Evolutionary conservation across 306 rosid genomes (phyloP).

Genomic region (Acacia confusa): DNA sequence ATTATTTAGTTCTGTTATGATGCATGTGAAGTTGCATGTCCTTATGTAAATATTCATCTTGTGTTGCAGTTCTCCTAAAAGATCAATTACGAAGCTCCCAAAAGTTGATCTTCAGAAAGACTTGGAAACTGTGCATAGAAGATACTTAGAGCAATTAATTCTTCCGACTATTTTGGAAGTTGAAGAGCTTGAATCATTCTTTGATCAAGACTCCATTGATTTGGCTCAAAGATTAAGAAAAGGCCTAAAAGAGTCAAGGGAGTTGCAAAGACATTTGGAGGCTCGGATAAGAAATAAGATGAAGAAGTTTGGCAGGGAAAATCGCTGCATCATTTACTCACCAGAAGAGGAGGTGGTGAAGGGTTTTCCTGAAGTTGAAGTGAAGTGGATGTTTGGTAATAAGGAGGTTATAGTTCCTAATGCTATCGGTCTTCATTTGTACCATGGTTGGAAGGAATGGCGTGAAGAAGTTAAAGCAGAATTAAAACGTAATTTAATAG

Average conservation of each 20-base stretch:
- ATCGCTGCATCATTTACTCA: conserved; percentile 51
- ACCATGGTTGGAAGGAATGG: conserved; percentile 95
- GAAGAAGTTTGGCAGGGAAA: conserved; percentile 77
- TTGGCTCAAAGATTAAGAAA: conserved; percentile 58
- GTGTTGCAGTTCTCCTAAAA: conserved; percentile 58
- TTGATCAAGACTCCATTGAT: conserved; percentile 57
- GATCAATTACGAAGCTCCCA: conserved; percentile 62
- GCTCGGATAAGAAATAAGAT: conserved; percentile 57
- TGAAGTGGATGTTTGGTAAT: conserved; percentile 89
- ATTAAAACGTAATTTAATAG: conserved; percentile 65
- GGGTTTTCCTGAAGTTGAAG: conserved; percentile 86
- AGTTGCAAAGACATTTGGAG: conserved; percentile 64
- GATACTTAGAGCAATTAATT: conserved; percentile 66
- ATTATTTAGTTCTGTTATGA: conserved; percentile 16
- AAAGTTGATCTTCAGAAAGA: conserved; percentile 72
- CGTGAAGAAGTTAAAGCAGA: conserved; percentile 80
- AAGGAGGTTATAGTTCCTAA: conserved; percentile 84
- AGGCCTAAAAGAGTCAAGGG: conserved; percentile 76
- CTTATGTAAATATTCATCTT: conserved; percentile 39
- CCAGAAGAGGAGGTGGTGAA: conserved; percentile 78
- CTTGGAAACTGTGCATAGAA: conserved; percentile 75
- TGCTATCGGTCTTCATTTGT: conserved; percentile 75
- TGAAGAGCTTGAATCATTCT: conserved; percentile 61
- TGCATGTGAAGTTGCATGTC: conserved; percentile 33
- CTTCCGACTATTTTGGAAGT: conserved; percentile 71